Percentiles rank a stretch among this genome's conserved stretches.
These are phyloP conservation scores for Leccinum disarticulatum DNA, from an alignment of 768 basidiomycete species.

Conservation along the genomic window DNA sequence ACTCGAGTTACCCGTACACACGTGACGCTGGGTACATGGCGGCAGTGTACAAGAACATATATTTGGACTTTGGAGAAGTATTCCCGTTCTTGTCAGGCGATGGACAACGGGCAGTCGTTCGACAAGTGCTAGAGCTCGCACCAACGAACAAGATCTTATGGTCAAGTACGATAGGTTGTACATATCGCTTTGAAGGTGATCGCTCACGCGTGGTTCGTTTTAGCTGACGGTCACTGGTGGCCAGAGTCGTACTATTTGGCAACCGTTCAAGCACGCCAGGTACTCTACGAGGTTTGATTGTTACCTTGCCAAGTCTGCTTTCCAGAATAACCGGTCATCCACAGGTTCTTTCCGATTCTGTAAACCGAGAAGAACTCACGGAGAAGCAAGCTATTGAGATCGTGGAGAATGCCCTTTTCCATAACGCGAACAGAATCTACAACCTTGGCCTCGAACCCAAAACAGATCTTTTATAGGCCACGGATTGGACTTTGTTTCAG, in stretches of 20 bases:
- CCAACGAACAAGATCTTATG: conserved; percentile 82
- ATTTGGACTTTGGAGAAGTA: conserved; percentile 77
- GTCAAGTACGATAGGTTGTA: conserved; percentile 55
- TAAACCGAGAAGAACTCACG: conserved; percentile 49
- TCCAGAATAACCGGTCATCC: conserved; percentile 47
- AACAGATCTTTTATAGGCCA: conserved; percentile 4
- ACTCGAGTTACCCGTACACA: conserved; percentile 76
- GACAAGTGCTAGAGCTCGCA: conserved; percentile 65
- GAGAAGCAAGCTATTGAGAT: conserved; percentile 55
- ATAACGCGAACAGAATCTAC: conserved; percentile 67
- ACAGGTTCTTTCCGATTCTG: conserved; percentile 57
- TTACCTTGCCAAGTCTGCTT: background rate
- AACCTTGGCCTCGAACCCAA: conserved; percentile 47
- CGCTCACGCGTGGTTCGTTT: conserved; percentile 1
- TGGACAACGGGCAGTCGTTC: conserved; percentile 60
- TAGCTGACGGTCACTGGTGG: conserved; percentile 47
- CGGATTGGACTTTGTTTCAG: background rate
- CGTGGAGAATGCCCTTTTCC: conserved; percentile 58
- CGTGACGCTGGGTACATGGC: conserved; percentile 78
- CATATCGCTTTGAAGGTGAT: background rate
- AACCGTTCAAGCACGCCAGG: conserved; percentile 59
- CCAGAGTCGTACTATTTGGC: conserved; percentile 77
- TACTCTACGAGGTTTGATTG: conserved; percentile 52
- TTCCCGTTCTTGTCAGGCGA: conserved; percentile 65
- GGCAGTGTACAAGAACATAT: conserved; percentile 71